Percentiles rank a stretch among this genome's conserved stretches.
phyloP scores from a whole-genome alignment of 345 rosid genomes.

The Brassica juncea region DNA sequence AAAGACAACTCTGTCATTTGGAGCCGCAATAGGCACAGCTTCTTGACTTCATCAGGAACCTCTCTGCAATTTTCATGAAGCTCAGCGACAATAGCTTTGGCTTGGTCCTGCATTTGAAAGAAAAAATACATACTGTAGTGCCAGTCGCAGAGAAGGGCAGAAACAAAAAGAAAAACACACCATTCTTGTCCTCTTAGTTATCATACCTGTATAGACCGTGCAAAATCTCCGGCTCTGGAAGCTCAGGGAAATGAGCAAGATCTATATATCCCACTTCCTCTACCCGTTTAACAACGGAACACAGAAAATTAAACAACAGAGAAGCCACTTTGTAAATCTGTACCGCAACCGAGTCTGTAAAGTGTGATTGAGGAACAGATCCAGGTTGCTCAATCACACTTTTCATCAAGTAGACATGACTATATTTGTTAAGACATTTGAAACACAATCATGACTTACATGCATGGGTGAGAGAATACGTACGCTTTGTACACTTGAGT shows the following conservation, averaged over 20 bases:
- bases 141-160: not conserved
- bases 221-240: slow-evolving; percentile 89
- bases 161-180: not conserved
- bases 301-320: slow-evolving; percentile 73
- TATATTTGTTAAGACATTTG: not conserved
- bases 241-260: slow-evolving; percentile 89
- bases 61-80: slow-evolving; percentile 52
- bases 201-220: slow-evolving; percentile 87
- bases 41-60: slow-evolving; percentile 48
- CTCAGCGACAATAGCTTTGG: slow-evolving; percentile 58
- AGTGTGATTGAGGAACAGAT: slow-evolving; percentile 54
- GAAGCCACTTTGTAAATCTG: slow-evolving; percentile 77
- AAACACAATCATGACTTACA: slow-evolving; percentile 49
- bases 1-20: slow-evolving; percentile 79
- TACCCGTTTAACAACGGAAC: slow-evolving; percentile 78
- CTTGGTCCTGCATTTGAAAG: slow-evolving; percentile 65
- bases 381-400: slow-evolving; percentile 33
- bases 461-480: slow-evolving; percentile 28
- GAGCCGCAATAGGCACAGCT: slow-evolving; percentile 55
- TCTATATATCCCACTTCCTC: slow-evolving; percentile 83
- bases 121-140: not conserved
- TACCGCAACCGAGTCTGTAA: slow-evolving; percentile 73
- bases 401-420: not conserved
- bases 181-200: not conserved
- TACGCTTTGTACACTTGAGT: not conserved